Evolutionary conservation across 768 basidiomycete species (phyloP).

Genomic region (Naganishia randhawae): DNA sequence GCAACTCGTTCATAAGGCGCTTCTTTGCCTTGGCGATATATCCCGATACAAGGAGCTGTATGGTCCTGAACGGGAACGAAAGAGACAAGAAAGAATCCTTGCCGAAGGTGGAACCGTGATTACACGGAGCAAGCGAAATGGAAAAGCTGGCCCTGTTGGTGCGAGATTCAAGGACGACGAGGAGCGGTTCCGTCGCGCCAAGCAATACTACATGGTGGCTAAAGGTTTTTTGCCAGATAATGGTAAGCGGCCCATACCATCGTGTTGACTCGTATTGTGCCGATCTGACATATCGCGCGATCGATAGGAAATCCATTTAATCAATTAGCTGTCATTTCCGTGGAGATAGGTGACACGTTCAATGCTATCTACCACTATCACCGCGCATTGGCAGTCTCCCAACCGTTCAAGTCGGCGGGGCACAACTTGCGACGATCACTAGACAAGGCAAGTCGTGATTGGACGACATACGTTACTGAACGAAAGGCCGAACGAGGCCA

Average conservation of each 20-base stretch:
- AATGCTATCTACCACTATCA: slow-evolving; percentile 79
- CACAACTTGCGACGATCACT: slow-evolving; percentile 64
- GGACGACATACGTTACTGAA: slow-evolving; percentile 1
- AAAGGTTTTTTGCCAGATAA: slow-evolving; percentile 75
- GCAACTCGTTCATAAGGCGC: slow-evolving; percentile 75
- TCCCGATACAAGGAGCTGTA: slow-evolving; percentile 90
- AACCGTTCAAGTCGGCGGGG: slow-evolving; percentile 79
- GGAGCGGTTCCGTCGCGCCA: slow-evolving; percentile 56
- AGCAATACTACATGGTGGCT: slow-evolving; percentile 72
- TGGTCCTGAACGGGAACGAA: slow-evolving; percentile 30
- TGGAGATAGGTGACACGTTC: slow-evolving; percentile 79
- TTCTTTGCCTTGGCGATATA: slow-evolving; percentile 90
- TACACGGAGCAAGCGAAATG: slow-evolving; percentile 23
- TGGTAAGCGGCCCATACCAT: slow-evolving; percentile 54
- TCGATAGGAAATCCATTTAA: slow-evolving; percentile 71
- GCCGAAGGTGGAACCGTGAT: slow-evolving; percentile 44
- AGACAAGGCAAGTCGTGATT: slow-evolving; percentile 6
- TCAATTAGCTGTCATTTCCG: slow-evolving; percentile 87
- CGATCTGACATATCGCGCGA: slow-evolving; percentile 2
- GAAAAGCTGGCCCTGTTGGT: slow-evolving; percentile 10
- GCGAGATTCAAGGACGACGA: slow-evolving; percentile 52
- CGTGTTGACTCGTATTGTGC: background rate
- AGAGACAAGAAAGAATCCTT: slow-evolving; percentile 58
- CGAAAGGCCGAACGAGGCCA: slow-evolving; percentile 8
- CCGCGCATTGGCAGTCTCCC: slow-evolving; percentile 78